Evolutionary conservation across 805 yeast genomes (phyloP), one percentile per base, ranked within the genome.

Genomic region (Kuraishia floccosa): DNA sequence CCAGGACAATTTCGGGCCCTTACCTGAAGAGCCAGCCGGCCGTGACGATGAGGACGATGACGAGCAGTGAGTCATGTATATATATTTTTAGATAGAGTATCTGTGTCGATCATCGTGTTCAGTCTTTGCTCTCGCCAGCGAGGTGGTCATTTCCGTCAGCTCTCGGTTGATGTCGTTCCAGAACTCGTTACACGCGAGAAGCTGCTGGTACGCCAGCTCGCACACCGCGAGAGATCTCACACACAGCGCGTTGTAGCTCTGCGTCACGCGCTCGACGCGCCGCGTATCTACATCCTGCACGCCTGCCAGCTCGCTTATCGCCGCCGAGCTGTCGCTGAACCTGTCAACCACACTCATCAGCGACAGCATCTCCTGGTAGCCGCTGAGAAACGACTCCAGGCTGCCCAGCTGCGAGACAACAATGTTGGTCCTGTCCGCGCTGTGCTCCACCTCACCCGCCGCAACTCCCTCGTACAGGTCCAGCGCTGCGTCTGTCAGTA

Each of bases 71-170:
- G n/a, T n/a, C n/a, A n/a, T n/a, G n/a, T n/a, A n/a, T n/a, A n/a
- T n/a, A n/a, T n/a, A n/a, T n/a, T n/a, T n/a, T n/a, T n/a, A n/a
- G n/a, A n/a, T n/a, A n/a, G n/a, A n/a, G n/a, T n/a, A n/a, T n/a
- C n/a, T n/a, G n/a, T n/a, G n/a, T n/a, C n/a, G n/a, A n/a, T n/a
- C n/a, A n/a, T n/a, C n/a, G n/a, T n/a, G n/a, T n/a, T n/a, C n/a
- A n/a, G n/a, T n/a, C n/a, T n/a, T n/a, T n/a, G n/a, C n/a, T n/a
- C n/a, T n/a, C n/a, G n/a, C n/a, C n/a, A n/a, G n/a, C n/a, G n/a
- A n/a, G n/a, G n/a, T n/a, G n/a, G n/a, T n/a, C n/a, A n/a, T n/a
- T 33, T 30, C 49, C 28, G 11, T 14, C 14, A 25, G 18, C 28
- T 18, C 7, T 11, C 5, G 16, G 18, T 27, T 15, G 6, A 27